These are phyloP conservation scores for Metschnikowia reukaufii DNA, from an alignment of 805 yeast genomes.

Conservation along the genomic window DNA sequence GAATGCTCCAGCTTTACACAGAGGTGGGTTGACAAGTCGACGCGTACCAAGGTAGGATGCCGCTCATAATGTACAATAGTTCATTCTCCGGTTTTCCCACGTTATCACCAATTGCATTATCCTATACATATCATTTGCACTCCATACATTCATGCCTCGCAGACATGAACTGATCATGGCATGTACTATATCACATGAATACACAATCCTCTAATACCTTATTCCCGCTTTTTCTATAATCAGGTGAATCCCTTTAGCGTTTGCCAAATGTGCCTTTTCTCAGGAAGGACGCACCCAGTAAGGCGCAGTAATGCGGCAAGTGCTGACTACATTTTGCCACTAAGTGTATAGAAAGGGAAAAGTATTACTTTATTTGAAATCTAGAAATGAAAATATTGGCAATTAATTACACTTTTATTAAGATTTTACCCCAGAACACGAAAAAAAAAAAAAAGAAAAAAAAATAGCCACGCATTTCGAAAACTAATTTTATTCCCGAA, in stretches of 20 bases:
- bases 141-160: background rate
- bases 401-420: too few species aligned
- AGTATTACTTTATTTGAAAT: too few species aligned
- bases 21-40: slow-evolving; percentile 37
- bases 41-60: slow-evolving; percentile 14
- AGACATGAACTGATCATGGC: background rate
- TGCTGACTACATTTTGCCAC: too few species aligned
- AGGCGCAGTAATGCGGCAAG: background rate
- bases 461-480: background rate
- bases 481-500: too few species aligned
- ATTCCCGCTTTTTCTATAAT: too few species aligned
- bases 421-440: too few species aligned
- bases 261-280: background rate
- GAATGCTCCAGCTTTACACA: slow-evolving; percentile 44
- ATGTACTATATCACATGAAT: slow-evolving; percentile 1
- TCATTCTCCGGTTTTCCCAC: too few species aligned
- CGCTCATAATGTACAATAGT: background rate
- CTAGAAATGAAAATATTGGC: too few species aligned
- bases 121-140: background rate
- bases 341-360: background rate
- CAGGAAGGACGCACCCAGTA: background rate
- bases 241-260: too few species aligned
- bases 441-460: too few species aligned
- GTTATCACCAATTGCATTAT: background rate
- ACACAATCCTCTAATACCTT: background rate